Evolutionary conservation across 495 filamentous ascomycete genomes (phyloP), one percentile per base, ranked within the genome.

Genomic region (Annulohypoxylon moriforme): DNA sequence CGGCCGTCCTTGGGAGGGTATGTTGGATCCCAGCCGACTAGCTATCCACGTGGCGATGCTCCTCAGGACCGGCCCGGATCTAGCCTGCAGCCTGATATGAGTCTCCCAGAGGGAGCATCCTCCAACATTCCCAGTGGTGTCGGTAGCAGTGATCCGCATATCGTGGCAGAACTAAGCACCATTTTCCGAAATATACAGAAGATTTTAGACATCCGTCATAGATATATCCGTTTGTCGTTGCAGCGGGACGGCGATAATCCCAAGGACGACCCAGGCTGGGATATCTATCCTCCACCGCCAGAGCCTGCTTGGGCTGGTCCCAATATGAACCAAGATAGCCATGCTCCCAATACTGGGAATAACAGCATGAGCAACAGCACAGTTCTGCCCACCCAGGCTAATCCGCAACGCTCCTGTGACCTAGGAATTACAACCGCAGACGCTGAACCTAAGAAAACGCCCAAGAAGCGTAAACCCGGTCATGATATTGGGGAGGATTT

Each of bases 401-500:
- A 38, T 25, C 29, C 42, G 8, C 58, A 67, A 10, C 69, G 63
- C 13, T n/a, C 56, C 22, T 60, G 53, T 33, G 71, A 78, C 1
- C 9, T 38, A 36, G 46, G 22, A 59, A 60, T 20, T 10, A 31
- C 29, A 55, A 69, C 10, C 47, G 55, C 60, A 22, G 79, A 81
- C 20, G 34, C 68, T 0, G 70, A 58, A 18, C 70, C 38, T n/a
- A 80, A 71, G 27, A 80, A 75, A 29, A 74, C 80, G 16, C 71
- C 67, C 0, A 89, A 84, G 77, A 91, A 82, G 71, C 87, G 96
- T 62, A 99, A 99, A 76, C 91, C 92, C 67, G 96, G 96, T 4
- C 87, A 96, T 68, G 88, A 97, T 69, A 93, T 98, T 71, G 96
- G 96, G 7, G 92, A 91, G 77, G 94, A 96, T 78, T 99, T 99